These are phyloP conservation scores for Rhizomucor miehei DNA, from an alignment of 371 early-diverging fungal genomes.

Conservation along the genomic window DNA sequence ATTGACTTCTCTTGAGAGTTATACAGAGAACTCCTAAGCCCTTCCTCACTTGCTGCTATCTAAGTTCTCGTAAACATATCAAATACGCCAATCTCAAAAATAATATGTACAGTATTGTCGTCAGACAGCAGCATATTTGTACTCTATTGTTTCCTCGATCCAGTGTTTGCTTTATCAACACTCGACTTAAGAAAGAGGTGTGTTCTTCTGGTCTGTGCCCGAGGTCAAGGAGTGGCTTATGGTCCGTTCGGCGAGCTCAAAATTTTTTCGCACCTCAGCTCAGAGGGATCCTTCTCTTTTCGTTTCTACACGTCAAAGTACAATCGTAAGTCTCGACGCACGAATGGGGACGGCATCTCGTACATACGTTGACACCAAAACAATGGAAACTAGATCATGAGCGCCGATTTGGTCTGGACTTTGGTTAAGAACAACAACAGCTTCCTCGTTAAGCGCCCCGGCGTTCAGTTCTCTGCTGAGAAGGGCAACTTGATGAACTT, in stretches of 20 bases:
- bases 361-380: not conserved
- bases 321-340: constrained; percentile 27
- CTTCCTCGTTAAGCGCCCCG: constrained; percentile 82
- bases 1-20: not conserved
- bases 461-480: constrained; percentile 78
- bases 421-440: constrained; percentile 82
- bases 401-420: constrained; percentile 79
- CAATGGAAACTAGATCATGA: constrained; percentile 39
- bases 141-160: too few relatives aligned
- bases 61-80: too few relatives aligned
- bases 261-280: constrained; percentile 7
- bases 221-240: constrained; percentile 1
- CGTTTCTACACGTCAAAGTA: constrained; percentile 24
- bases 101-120: too few relatives aligned
- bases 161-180: too few relatives aligned
- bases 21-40: not conserved
- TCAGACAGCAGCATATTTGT: too few relatives aligned
- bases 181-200: not conserved
- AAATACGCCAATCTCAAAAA: too few relatives aligned
- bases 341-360: not conserved
- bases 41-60: too few relatives aligned
- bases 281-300: constrained; percentile 29
- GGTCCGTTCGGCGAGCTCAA: not conserved
- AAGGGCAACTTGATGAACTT: constrained; percentile 81
- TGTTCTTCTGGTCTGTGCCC: too few relatives aligned